Conservation (phyloP, 306 rosid species). For the Casuarina glauca region DNA sequence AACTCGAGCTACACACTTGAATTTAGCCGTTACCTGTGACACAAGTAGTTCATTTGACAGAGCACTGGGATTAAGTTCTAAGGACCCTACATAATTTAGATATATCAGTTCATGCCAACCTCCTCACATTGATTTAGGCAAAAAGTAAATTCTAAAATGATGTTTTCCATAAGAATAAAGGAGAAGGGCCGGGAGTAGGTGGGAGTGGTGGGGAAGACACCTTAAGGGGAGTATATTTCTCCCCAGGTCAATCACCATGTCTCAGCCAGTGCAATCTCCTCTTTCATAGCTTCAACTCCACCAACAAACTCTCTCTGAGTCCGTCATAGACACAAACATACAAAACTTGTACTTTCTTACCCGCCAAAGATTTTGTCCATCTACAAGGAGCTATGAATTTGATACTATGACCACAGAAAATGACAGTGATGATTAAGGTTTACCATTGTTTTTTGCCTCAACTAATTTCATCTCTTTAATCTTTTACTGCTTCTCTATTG, state of each 20-base stretch:
- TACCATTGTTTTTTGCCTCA: not conserved
- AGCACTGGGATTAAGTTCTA: not conserved
- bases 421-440: not conserved
- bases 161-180: too few relatives aligned
- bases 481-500: not conserved
- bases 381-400: not conserved
- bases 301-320: too few relatives aligned
- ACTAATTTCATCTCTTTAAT: not conserved
- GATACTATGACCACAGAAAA: not conserved
- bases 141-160: not conserved
- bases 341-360: not conserved
- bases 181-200: not conserved
- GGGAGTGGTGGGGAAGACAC: not conserved
- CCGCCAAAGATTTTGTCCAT: not conserved
- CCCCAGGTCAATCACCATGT: not conserved
- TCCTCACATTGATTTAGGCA: not conserved
- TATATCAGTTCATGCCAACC: not conserved
- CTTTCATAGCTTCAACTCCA: too few relatives aligned
- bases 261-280: not conserved
- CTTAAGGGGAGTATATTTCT: too few relatives aligned
- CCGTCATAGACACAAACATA: not conserved
- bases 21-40: slow-evolving; percentile 57
- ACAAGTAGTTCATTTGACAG: slow-evolving; percentile 16
- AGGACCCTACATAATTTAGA: not conserved
- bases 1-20: slow-evolving; percentile 61